Evolutionary conservation across 345 rosid species (phyloP).

Genomic region (Xanthoceras sorbifolium): DNA sequence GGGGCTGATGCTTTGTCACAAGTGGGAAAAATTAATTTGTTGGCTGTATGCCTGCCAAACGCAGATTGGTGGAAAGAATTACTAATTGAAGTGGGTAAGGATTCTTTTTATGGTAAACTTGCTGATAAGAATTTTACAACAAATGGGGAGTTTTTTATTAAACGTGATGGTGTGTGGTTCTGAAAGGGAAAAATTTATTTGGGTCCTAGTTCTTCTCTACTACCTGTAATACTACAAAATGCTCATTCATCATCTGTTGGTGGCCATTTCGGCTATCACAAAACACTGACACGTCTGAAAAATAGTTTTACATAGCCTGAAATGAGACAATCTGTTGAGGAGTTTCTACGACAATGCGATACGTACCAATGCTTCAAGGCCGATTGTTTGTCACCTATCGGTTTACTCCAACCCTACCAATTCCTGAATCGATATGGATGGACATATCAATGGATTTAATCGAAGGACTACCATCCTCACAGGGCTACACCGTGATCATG

Average conservation of each 20-base stretch:
- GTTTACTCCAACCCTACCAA: not conserved
- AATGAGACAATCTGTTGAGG: not conserved
- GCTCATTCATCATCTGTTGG: not conserved
- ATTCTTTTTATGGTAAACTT: not conserved
- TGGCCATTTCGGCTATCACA: not conserved
- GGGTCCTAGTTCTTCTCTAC: not conserved
- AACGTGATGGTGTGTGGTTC: not conserved
- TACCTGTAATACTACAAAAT: not conserved
- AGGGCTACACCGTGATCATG: not conserved
- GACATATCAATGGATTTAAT: not conserved
- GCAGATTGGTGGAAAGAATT: not conserved
- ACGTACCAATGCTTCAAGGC: not conserved
- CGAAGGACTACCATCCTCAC: not conserved
- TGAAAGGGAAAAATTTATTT: not conserved
- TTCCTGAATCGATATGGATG: not conserved
- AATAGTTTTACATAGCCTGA: not conserved
- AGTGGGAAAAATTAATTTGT: not conserved
- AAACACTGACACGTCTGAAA: not conserved
- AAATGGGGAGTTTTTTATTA: fast-evolving
- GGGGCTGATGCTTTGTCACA: not conserved
- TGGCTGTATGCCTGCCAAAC: not conserved
- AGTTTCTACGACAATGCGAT: not conserved
- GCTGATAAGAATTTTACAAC: too few species aligned
- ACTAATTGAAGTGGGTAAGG: not conserved
- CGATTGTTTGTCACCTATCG: not conserved